phyloP scores from a whole-genome alignment of 177 flowering plant genomes.

The Vitis hybrid region DNA sequence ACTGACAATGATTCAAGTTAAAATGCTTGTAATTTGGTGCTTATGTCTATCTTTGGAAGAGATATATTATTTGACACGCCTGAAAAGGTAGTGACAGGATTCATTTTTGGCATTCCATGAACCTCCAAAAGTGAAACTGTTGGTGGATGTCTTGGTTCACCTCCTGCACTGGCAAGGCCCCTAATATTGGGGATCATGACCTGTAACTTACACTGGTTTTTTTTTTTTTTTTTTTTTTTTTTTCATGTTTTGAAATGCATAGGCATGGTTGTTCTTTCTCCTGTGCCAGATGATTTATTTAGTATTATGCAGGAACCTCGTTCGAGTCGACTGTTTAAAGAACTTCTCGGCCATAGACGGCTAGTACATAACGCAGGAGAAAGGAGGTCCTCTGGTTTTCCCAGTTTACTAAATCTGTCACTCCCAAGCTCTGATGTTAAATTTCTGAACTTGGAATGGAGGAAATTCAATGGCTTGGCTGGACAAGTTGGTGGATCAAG shows the following conservation, averaged over 20 bases:
- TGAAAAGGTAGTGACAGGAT: too few relatives aligned
- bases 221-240: not conserved
- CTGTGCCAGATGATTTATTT: constrained; percentile 53
- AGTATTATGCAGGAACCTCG: constrained; percentile 69
- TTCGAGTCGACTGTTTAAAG: constrained; percentile 27
- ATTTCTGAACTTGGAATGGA: constrained; percentile 71
- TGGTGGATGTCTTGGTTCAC: too few relatives aligned
- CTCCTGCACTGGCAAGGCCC: too few relatives aligned
- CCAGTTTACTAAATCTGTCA: constrained; percentile 19
- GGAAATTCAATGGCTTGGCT: constrained; percentile 57
- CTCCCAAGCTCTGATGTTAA: constrained; percentile 24
- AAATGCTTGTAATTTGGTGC: too few relatives aligned
- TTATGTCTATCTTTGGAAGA: too few relatives aligned
- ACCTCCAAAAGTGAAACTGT: too few relatives aligned
- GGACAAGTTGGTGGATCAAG: constrained; percentile 76
- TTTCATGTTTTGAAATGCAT: not conserved
- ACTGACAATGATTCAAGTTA: too few relatives aligned
- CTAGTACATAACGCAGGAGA: constrained; percentile 14
- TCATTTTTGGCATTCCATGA: too few relatives aligned
- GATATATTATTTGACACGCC: too few relatives aligned
- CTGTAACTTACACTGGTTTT: not conserved
- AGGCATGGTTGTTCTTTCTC: constrained; percentile 9
- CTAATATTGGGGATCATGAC: too few relatives aligned
- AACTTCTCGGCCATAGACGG: constrained; percentile 12
- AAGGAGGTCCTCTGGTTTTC: constrained; percentile 10